Percentiles rank a stretch among this genome's conserved stretches.
Evolutionary conservation across 106 monocot genomes (phyloP).

Genomic region (Cymbidium sinense): DNA sequence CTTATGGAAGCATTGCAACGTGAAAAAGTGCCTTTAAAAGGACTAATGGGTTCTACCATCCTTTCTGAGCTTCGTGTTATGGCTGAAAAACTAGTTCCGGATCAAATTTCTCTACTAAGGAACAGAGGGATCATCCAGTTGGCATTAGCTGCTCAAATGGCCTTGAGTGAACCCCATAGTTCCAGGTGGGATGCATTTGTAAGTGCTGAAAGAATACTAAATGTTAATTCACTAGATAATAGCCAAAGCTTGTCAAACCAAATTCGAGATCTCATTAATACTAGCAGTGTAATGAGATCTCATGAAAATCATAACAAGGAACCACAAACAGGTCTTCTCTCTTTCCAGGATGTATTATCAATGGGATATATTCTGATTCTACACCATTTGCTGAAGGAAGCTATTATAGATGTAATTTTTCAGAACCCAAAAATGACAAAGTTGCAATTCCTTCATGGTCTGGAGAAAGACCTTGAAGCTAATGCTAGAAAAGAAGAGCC

Average conservation of each 20-base stretch:
- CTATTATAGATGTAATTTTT: slow-evolving; percentile 69
- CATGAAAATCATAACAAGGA: neutral
- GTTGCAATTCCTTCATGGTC: slow-evolving; percentile 61
- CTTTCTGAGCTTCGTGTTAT: slow-evolving; percentile 56
- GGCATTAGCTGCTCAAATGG: slow-evolving; percentile 66
- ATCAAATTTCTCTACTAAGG: slow-evolving; percentile 50
- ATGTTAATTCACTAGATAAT: slow-evolving; percentile 54
- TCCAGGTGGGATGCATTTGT: slow-evolving; percentile 91
- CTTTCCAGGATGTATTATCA: slow-evolving; percentile 76
- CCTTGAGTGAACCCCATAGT: slow-evolving; percentile 53
- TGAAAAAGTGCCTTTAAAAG: slow-evolving; percentile 64
- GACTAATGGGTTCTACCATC: slow-evolving; percentile 24
- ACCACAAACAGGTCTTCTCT: slow-evolving; percentile 45
- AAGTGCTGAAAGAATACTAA: slow-evolving; percentile 81
- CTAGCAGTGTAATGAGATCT: slow-evolving; percentile 37
- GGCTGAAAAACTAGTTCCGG: slow-evolving; percentile 41
- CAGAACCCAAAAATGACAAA: slow-evolving; percentile 41
- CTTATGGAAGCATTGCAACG: slow-evolving; percentile 71
- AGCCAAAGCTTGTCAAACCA: slow-evolving; percentile 82
- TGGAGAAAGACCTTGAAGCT: slow-evolving; percentile 70
- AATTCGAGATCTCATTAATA: slow-evolving; percentile 86
- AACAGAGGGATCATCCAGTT: slow-evolving; percentile 79
- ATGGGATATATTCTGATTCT: slow-evolving; percentile 76
- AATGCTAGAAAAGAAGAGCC: slow-evolving; percentile 30
- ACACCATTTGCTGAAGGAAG: slow-evolving; percentile 83